A percentile compares a stretch with the other conserved stretches of the same genome.
Evolutionary conservation across 306 rosid species (phyloP).

Genomic region (Cicer cuneatum): DNA sequence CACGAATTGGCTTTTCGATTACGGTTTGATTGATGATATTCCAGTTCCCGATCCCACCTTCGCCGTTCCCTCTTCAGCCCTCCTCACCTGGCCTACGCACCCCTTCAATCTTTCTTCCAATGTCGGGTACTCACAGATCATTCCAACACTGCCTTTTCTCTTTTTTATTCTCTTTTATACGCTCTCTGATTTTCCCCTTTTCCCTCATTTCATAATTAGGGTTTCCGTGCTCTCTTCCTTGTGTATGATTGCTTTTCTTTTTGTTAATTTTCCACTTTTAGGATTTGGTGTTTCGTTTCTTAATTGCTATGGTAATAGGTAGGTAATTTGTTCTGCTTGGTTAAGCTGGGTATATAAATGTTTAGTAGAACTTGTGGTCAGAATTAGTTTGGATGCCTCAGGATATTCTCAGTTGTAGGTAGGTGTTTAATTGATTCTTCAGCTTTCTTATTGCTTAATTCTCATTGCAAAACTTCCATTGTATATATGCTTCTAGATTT

Average conservation of each 20-base stretch:
- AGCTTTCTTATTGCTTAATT: conserved; percentile 14
- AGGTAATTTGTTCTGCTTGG: not conserved
- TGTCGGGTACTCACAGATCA: conserved; percentile 60
- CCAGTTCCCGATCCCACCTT: conserved; percentile 67
- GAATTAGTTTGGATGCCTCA: not conserved
- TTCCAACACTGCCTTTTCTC: conserved; percentile 22
- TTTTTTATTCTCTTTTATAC: not conserved
- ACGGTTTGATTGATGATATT: conserved; percentile 75
- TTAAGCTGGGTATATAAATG: conserved; percentile 30
- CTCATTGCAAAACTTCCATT: not conserved
- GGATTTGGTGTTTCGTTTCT: conserved; percentile 16
- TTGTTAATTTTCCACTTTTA: not conserved
- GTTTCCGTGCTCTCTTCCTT: not conserved
- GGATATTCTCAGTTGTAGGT: not conserved
- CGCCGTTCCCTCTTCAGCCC: conserved; percentile 51
- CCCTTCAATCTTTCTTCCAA: conserved; percentile 57
- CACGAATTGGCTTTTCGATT: conserved; percentile 83
- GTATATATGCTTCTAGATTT: conserved; percentile 1
- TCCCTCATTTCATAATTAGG: conserved; percentile 37
- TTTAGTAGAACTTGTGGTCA: conserved; percentile 16
- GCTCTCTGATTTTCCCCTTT: not conserved
- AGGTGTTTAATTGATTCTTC: conserved; percentile 19
- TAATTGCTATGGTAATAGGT: not conserved
- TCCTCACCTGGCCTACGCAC: conserved; percentile 69
- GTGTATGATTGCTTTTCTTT: conserved; percentile 31